Evolutionary conservation across 106 monocot species (phyloP).

Genomic region (Hemerocallis citrina): DNA sequence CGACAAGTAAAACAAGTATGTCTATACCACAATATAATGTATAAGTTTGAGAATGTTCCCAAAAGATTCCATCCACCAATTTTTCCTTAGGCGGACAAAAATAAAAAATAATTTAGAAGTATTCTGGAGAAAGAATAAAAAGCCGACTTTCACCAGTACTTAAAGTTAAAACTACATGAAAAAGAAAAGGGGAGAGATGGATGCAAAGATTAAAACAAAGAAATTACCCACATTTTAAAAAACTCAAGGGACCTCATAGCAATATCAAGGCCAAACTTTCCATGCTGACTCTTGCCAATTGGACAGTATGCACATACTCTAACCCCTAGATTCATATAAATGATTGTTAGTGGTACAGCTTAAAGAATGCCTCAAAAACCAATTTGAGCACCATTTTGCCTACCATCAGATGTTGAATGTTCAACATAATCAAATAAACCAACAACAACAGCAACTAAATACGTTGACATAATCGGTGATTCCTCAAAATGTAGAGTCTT

Average conservation of each 20-base stretch:
- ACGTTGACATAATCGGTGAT: constrained; percentile 92
- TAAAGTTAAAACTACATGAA: too few species aligned
- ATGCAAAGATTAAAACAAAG: too few species aligned
- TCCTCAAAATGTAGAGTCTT: constrained; percentile 62
- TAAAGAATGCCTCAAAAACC: not conserved
- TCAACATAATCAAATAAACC: constrained; percentile 83
- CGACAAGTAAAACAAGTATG: not conserved
- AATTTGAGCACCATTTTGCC: not conserved
- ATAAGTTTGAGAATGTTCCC: not conserved
- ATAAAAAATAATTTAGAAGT: not conserved
- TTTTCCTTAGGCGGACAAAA: not conserved
- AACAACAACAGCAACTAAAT: constrained; percentile 83
- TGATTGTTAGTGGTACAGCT: not conserved
- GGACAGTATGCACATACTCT: constrained; percentile 74
- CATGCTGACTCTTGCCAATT: constrained; percentile 67
- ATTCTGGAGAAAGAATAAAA: not conserved
- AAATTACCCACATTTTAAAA: constrained; percentile 41
- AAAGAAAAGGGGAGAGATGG: not conserved
- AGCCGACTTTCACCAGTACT: too few species aligned
- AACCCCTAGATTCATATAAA: constrained; percentile 28
- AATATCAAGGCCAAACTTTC: constrained; percentile 82
- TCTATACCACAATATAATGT: not conserved
- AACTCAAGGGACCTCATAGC: constrained; percentile 65
- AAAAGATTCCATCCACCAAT: not conserved
- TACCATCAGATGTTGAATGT: constrained; percentile 53